A percentile compares a stretch with the other conserved stretches of the same genome.
These are phyloP conservation scores for Ceratocystiopsis sp. DNA, from an alignment of 2,329 filamentous ascomycete species.

Conservation along the genomic window DNA sequence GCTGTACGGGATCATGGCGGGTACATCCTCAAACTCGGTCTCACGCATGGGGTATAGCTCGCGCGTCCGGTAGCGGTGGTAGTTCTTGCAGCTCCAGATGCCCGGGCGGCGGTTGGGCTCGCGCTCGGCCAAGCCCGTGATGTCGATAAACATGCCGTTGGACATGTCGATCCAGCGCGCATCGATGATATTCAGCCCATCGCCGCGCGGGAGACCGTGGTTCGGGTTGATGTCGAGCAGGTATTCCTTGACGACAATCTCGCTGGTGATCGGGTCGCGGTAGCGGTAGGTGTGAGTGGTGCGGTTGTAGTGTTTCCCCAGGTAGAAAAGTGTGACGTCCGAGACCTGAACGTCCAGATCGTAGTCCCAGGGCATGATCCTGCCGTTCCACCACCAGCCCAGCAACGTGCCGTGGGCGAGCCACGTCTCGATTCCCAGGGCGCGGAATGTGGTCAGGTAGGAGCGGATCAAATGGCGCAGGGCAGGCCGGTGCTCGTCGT, in stretches of 20 bases:
- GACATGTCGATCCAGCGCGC: conserved; percentile 63
- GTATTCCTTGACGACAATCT: conserved; percentile 32
- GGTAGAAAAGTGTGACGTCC: conserved; percentile 44
- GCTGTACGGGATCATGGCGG: conserved; percentile 50
- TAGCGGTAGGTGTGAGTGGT: conserved; percentile 43
- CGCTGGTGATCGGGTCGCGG: conserved; percentile 22
- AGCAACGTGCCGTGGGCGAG: conserved; percentile 70
- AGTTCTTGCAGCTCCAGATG: conserved; percentile 65
- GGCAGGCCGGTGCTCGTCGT: conserved; percentile 48
- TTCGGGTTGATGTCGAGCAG: conserved; percentile 65
- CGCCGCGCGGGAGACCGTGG: conserved; percentile 41
- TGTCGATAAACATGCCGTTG: conserved; percentile 70
- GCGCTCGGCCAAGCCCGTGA: conserved; percentile 58
- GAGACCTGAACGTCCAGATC: conserved; percentile 72
- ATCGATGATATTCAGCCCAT: conserved; percentile 67
- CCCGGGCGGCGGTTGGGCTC: conserved; percentile 41
- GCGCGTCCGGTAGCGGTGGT: conserved; percentile 50
- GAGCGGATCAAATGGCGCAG: conserved; percentile 55
- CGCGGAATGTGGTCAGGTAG: conserved; percentile 51
- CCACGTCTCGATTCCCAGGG: conserved; percentile 61
- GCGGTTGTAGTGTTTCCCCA: conserved; percentile 51
- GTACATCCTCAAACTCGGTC: conserved; percentile 57
- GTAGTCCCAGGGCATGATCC: conserved; percentile 70
- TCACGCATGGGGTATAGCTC: conserved; percentile 63
- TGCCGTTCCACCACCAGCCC: conserved; percentile 78